Evolutionary conservation across 129 eudicot species (phyloP), one percentile per base, ranked within the genome.

Genomic region (Cynara cardunculus): DNA sequence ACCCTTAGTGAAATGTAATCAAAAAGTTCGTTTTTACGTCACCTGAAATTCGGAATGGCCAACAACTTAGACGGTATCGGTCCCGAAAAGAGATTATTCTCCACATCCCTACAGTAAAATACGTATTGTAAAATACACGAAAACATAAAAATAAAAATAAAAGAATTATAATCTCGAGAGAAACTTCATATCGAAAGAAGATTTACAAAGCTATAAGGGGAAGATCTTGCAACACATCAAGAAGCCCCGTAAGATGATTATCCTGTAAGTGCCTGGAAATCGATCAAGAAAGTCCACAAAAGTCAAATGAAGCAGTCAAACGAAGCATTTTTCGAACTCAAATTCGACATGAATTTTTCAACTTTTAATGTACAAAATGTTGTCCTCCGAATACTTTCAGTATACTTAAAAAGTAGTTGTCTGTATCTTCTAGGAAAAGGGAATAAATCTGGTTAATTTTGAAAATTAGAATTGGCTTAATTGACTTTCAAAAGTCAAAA

Each of bases 31-130:
- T 74, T 78, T 65, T 39, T 68, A 39, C 49, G 67, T 84, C 65
- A 95, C 99, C 97, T 95, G 88, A 96, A 96, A 86, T 77, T 88
- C 14, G 97, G 98, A 81, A 96, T 87, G 62, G 28, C 22, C 81
- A 82, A 77, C 87, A 96, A 86, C 75, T 82, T 90, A 5, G 82
- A 32, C 18, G 99, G 99, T 83, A 96, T 87, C 12, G 99, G 99
- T 39, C 99, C 99, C 7, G 97, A 96, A 83, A 96, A 92, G 46
- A 89, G 86, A 85, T 96, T 96, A 65, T 96, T 92, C 80, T 87
- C 97, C 37, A 96, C 81, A 82, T 96, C 86, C 87, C 99, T 96
- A 75, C 59, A 86, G 68, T 12, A 70, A 78, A 83, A 49, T 74
- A 31, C 30, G 24, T 19, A 61, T 59, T 25, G 27, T 73, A 44